Evolutionary conservation across 225 moss, liverwort and hornwort genomes (phyloP), one percentile per base, ranked within the genome.

Genomic region (Neckera pumila): DNA sequence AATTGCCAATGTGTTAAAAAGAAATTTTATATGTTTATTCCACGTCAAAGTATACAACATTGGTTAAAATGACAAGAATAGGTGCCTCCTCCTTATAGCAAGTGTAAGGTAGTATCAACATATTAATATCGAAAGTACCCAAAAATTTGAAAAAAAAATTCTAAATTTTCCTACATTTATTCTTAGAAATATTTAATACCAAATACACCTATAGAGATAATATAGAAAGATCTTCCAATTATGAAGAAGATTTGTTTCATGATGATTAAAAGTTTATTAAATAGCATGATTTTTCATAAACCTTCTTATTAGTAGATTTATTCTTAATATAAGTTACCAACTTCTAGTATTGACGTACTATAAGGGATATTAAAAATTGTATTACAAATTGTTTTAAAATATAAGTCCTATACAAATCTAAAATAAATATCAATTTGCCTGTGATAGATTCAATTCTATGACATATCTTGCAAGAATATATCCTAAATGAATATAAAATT

Each of bases 31-130:
- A 0, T 51, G 0, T 76, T 51, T 13, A 34, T 33, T 34, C 14
- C 0, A 76, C 2, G 1, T 51, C 5, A 33, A 51, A 6, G 8
- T 33, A 76, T 33, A 20, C 0, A 2, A 0, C 27, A 20, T 47
- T 31, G 4, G 6, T 31, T 30, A 30, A 45, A 45, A 10, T 30
- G 1, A 45, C 0, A 3, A 4, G 11, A 73, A 73, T 25, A 12
- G 4, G 67, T 67, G 21, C 12, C 31, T 67, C 12, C 12, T 21
- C 21, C 8, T 67, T n/a, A 67, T 2, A 36, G 6, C 36, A 66
- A 11, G 11, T n/a, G 2, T 20, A 66, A 1, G 20, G 1, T n/a
- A 21, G 11, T 66, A 66, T 11, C 17, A 36, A 36, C 0, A 19
- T 20, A 66, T 36, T 66, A 36, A 6, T 20, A 66, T 5, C 36